These are phyloP conservation scores for Fusarium redolens DNA, from an alignment of 2,329 filamentous ascomycete species.

Conservation along the genomic window DNA sequence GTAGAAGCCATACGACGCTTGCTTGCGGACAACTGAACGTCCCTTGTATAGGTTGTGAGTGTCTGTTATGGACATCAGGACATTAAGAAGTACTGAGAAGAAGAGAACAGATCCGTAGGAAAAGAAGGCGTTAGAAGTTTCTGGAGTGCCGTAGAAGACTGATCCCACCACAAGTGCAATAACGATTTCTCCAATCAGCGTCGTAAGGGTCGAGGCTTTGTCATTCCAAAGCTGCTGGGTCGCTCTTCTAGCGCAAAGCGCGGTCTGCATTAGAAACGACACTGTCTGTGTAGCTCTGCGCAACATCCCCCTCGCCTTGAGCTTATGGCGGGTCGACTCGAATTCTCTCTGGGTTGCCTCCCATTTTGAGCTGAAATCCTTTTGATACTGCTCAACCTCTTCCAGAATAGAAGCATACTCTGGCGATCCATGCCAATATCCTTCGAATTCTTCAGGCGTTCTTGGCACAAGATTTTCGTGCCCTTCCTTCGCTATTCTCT, in stretches of 20 bases:
- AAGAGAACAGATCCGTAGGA: constrained; percentile 68
- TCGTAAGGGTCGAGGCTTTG: constrained; percentile 54
- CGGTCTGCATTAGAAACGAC: constrained; percentile 63
- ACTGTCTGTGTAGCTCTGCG: constrained; percentile 48
- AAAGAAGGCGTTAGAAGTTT: constrained; percentile 64
- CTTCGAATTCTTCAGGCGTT: constrained; percentile 76
- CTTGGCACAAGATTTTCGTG: constrained; percentile 71
- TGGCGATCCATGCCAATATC: constrained; percentile 57
- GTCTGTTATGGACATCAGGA: constrained; percentile 67
- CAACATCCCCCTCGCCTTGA: background rate
- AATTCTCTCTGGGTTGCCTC: constrained; percentile 59
- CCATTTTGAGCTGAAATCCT: constrained; percentile 51
- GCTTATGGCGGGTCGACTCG: constrained; percentile 56
- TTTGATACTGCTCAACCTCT: constrained; percentile 64
- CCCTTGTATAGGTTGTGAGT: constrained; percentile 58
- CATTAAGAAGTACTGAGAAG: constrained; percentile 69
- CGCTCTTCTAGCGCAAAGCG: constrained; percentile 61
- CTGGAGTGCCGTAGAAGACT: constrained; percentile 65
- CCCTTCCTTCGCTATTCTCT: constrained; percentile 66
- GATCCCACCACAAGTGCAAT: constrained; percentile 71
- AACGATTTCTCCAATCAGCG: constrained; percentile 48
- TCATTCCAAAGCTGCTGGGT: constrained; percentile 65
- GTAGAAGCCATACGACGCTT: constrained; percentile 61
- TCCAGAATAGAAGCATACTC: constrained; percentile 56
- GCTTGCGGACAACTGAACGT: constrained; percentile 61